These are phyloP conservation scores for Xerocomus amazonicus DNA, from an alignment of 1,284 basidiomycete species.

Conservation along the genomic window DNA sequence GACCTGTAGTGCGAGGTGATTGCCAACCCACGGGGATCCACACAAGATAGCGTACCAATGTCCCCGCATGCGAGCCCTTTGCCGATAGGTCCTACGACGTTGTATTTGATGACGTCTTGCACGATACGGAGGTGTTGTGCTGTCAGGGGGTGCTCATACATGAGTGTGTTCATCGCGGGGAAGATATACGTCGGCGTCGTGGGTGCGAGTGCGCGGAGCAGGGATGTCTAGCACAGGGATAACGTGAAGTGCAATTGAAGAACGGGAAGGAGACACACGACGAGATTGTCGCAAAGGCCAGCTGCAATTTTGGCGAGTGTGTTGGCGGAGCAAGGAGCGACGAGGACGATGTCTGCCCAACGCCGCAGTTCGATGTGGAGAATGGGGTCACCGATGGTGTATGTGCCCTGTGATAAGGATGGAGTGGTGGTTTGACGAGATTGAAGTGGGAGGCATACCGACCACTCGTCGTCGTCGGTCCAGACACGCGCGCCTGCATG, in stretches of 20 bases:
- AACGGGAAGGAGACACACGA: conserved; percentile 45
- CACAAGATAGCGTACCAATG: conserved; percentile 53
- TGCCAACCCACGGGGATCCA: too few relatives aligned
- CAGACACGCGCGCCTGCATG: conserved; percentile 67
- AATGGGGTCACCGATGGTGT: conserved; percentile 85
- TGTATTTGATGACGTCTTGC: conserved; percentile 72
- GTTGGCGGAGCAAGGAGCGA: conserved; percentile 95
- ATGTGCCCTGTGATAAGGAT: conserved; percentile 40
- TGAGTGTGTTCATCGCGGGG: conserved; percentile 98
- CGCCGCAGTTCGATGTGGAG: conserved; percentile 94
- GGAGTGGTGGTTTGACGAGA: not conserved
- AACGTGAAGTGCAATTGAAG: not conserved
- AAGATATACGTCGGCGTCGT: conserved; percentile 85
- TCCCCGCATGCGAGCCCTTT: conserved; percentile 93
- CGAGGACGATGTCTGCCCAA: conserved; percentile 94
- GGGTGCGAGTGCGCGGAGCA: conserved; percentile 83
- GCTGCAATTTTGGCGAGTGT: conserved; percentile 90
- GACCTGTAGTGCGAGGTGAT: conserved; percentile 42
- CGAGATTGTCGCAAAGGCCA: conserved; percentile 89
- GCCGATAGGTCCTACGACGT: conserved; percentile 81
- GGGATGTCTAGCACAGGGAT: conserved; percentile 64
- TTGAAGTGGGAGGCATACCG: conserved; percentile 25
- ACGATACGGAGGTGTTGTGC: conserved; percentile 73
- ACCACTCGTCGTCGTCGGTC: conserved; percentile 92
- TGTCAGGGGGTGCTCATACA: conserved; percentile 96